A percentile compares a stretch with the other conserved stretches of the same genome.
phyloP scores from a whole-genome alignment of 768 basidiomycete genomes.

The Lepiota subincarnata region DNA sequence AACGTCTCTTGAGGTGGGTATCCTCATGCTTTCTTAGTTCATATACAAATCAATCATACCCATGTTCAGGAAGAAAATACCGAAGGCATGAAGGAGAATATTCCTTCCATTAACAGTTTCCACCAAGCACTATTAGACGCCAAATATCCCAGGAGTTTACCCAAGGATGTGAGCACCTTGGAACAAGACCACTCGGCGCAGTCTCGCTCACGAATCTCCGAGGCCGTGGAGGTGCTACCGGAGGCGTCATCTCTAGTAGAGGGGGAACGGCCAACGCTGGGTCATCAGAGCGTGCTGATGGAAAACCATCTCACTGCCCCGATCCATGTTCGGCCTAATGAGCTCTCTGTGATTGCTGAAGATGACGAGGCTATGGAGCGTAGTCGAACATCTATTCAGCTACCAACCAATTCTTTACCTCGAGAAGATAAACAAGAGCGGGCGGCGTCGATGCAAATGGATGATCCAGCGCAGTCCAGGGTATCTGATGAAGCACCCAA shows the following conservation, averaged over 20 bases:
- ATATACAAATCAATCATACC: not conserved
- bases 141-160: conserved; percentile 7
- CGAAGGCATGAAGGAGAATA: conserved; percentile 31
- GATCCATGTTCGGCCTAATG: conserved; percentile 28
- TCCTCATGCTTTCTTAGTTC: not conserved
- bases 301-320: conserved; percentile 7
- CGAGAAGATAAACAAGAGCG: not conserved
- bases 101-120: conserved; percentile 40
- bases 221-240: not conserved
- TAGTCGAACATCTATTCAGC: conserved; percentile 24
- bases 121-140: conserved; percentile 40
- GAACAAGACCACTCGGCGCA: conserved; percentile 8
- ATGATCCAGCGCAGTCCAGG: not conserved
- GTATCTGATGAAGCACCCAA: not conserved
- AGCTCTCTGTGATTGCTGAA: conserved; percentile 69
- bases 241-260: not conserved
- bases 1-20: conserved; percentile 43
- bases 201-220: conserved; percentile 13
- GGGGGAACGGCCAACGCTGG: not conserved
- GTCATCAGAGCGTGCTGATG: not conserved
- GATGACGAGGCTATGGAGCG: conserved; percentile 58
- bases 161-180: too few relatives aligned
- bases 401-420: not conserved
- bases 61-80: conserved; percentile 27
- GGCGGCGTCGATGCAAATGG: not conserved